These are phyloP conservation scores for Neopestalotiopsis rosae DNA, from an alignment of 2,329 filamentous ascomycete genomes.

Conservation along the genomic window DNA sequence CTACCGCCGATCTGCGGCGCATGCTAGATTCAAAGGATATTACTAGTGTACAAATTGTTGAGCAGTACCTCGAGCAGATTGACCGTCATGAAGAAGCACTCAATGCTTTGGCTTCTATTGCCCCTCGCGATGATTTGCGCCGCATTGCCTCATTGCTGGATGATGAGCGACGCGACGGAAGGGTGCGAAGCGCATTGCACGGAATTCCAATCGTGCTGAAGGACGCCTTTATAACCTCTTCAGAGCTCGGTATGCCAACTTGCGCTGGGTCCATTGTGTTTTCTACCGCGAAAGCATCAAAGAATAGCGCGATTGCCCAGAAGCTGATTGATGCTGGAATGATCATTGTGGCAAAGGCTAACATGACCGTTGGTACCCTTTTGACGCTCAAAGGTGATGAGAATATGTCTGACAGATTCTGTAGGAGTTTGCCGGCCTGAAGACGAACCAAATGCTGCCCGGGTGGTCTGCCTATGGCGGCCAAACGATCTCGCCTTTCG, in stretches of 20 bases:
- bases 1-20: no score
- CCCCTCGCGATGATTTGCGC: conserved; percentile 7
- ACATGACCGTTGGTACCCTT: conserved; percentile 27
- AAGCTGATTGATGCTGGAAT: conserved; percentile 26
- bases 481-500: conserved; percentile 35
- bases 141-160: conserved; percentile 8
- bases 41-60: conserved; percentile 15
- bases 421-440: conserved; percentile 16
- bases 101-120: conserved; percentile 18
- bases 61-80: conserved; percentile 13
- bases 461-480: conserved; percentile 33
- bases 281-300: conserved; percentile 14
- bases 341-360: conserved; percentile 34
- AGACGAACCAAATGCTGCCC: conserved; percentile 21
- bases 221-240: conserved; percentile 25
- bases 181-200: conserved; percentile 17
- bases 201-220: conserved; percentile 21
- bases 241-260: conserved; percentile 25
- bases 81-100: conserved; percentile 5
- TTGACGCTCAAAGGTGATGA: background rate
- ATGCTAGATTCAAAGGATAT: no score
- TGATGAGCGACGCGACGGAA: background rate
- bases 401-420: no score
- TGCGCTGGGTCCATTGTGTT: conserved; percentile 25
- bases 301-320: conserved; percentile 10